phyloP scores from a whole-genome alignment of 2,329 filamentous ascomycete genomes.

The Aschersonia sp. region DNA sequence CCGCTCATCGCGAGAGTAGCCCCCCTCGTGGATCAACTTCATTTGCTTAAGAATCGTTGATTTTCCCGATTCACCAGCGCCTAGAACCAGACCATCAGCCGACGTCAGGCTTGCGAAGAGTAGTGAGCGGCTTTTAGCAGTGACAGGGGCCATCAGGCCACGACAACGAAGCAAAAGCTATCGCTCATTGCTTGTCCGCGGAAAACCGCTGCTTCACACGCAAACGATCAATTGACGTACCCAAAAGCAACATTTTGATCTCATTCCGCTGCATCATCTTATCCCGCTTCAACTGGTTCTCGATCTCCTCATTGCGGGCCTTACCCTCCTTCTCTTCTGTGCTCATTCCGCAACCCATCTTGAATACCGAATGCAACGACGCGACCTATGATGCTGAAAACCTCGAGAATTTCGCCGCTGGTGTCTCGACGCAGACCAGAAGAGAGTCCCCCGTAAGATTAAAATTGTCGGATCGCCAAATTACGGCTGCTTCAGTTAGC shows the following conservation, averaged over 20 bases:
- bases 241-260: constrained; percentile 98
- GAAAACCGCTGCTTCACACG: not conserved
- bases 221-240: constrained; percentile 36
- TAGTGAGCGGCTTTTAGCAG: too few relatives aligned
- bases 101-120: not conserved
- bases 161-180: too few relatives aligned
- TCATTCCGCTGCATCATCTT: constrained; percentile 98
- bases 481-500: not conserved
- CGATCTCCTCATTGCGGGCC: constrained; percentile 98
- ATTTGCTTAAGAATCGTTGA: constrained; percentile 26
- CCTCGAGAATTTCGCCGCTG: not conserved
- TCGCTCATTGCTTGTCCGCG: too few relatives aligned
- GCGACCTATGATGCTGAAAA: not conserved
- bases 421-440: too few relatives aligned
- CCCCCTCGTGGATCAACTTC: constrained; percentile 99
- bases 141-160: too few relatives aligned
- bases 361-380: constrained; percentile 29
- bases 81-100: constrained; percentile 26
- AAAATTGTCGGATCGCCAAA: too few relatives aligned
- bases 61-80: constrained; percentile 82
- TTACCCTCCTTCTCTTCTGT: constrained; percentile 99
- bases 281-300: constrained; percentile 97
- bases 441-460: too few relatives aligned
- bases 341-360: constrained; percentile 99
- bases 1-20: constrained; percentile 82